Percentiles rank a stretch among this genome's conserved stretches.
Evolutionary conservation across 495 filamentous ascomycete genomes (phyloP).

Genomic region (Penicillium alfredii): DNA sequence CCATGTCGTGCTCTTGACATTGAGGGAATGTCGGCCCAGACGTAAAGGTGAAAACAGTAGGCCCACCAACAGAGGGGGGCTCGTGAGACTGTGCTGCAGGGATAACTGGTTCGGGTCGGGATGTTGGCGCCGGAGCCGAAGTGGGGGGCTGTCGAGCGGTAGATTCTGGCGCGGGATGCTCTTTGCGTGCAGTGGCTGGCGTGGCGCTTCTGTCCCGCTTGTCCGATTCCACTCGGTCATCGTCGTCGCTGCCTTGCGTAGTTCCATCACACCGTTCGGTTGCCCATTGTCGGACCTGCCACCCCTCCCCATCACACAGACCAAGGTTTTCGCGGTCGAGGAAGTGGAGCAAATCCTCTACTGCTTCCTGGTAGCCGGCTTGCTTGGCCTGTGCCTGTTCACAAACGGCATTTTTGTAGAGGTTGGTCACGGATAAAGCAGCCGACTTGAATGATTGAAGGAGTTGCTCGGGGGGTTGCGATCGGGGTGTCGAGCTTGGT

Average conservation of each 20-base stretch:
- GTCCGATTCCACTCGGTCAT: conserved; percentile 48
- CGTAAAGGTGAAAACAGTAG: conserved; percentile 60
- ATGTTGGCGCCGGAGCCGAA: conserved; percentile 31
- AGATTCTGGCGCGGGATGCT: conserved; percentile 31
- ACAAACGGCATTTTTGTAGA: conserved; percentile 83
- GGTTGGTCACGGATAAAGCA: conserved; percentile 88
- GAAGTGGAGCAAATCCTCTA: conserved; percentile 82
- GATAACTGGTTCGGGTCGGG: conserved; percentile 20
- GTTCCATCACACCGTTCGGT: conserved; percentile 67
- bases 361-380: conserved; percentile 87
- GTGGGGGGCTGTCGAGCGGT: conserved; percentile 28
- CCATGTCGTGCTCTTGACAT: conserved; percentile 56
- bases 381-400: conserved; percentile 66
- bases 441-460: conserved; percentile 86
- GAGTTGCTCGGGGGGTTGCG: conserved; percentile 70
- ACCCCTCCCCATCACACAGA: conserved; percentile 71
- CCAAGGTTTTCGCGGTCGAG: conserved; percentile 76
- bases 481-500: conserved; percentile 44
- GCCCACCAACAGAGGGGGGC: conserved; percentile 20
- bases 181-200: conserved; percentile 53
- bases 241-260: conserved; percentile 61
- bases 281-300: conserved; percentile 77
- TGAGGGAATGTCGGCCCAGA: conserved; percentile 58
- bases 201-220: conserved; percentile 54
- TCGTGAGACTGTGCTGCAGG: conserved; percentile 22